Conservation (phyloP, 352 stramenopile genomes). For the Albugo laibachii region DNA sequence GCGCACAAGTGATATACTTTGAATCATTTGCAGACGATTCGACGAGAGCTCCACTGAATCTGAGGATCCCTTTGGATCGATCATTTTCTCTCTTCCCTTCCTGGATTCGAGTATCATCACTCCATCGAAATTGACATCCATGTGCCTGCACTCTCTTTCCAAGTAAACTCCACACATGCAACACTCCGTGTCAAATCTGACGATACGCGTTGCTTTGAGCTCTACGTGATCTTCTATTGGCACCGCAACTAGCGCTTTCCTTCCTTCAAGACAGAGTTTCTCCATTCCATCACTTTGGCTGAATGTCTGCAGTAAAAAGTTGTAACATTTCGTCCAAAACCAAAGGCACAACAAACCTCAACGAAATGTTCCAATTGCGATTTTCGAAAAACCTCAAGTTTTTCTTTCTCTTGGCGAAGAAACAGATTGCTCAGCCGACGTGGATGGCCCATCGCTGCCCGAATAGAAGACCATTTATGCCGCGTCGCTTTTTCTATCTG, state of each 20-base stretch:
- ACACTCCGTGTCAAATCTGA: not conserved
- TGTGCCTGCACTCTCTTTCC: not conserved
- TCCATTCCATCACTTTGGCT: not conserved
- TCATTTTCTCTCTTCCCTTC: not conserved
- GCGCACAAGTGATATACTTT: conserved; percentile 20
- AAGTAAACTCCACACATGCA: not conserved
- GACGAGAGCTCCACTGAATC: not conserved
- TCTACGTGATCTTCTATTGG: not conserved
- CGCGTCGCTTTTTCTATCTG: conserved; percentile 27
- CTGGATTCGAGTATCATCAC: not conserved
- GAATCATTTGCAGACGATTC: not conserved
- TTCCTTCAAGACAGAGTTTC: not conserved
- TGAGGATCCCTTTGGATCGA: not conserved
- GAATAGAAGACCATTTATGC: conserved; percentile 57
- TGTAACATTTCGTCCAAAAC: not conserved
- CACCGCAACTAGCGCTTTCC: not conserved
- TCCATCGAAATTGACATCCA: not conserved
- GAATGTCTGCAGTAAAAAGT: not conserved
- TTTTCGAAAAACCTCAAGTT: conserved; percentile 32
- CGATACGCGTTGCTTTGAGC: not conserved
- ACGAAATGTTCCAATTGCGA: conserved; percentile 11
- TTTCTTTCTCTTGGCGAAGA: conserved; percentile 42
- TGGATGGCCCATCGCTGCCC: conserved; percentile 46
- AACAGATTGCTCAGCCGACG: conserved; percentile 45
- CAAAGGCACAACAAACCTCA: not conserved